Evolutionary conservation across 2,329 filamentous ascomycete species (phyloP), one percentile per base, ranked within the genome.

Genomic region (Colletotrichum sp.): DNA sequence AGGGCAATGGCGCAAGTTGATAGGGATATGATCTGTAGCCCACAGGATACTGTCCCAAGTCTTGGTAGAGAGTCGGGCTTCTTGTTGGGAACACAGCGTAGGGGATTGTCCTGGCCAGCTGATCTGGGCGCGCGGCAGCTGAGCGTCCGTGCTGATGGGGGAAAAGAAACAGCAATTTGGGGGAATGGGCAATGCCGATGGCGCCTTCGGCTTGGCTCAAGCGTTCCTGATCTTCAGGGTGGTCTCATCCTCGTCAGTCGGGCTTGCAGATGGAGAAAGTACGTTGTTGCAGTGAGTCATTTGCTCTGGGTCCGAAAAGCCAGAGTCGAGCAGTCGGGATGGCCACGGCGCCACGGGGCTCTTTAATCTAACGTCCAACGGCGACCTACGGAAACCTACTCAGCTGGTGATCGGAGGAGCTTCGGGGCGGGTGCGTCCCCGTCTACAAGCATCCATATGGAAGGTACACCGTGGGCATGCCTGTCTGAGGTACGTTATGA

Each of bases 1-100:
- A 64, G 64, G 64, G 74, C 39, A 65, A 59, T 72, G 69, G 71
- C 74, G 70, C 64, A 74, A 74, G 44, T 69, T 74, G 70, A 73
- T 69, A 65, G 30, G 65, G 59, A 73, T 63, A 65, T 24, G 67
- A 67, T 26, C 67, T 63, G 18, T 49, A 49, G 39, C 18, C 39
- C 39, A n/a, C 39, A 52, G 44, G n/a, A 21, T 52, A 21, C 44
- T 52, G n/a, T 49, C 44, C 44, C n/a, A 21, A 52, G n/a, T 52
- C n/a, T 52, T 52, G 44, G 44, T 21, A 68, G 39, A 64, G 62
- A 60, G 68, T 32, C 39, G 34, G 55, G 44, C 34, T 52, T 52
- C n/a, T 52, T 21, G 44, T 21, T 52, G 28, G 65, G 68, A 28
- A 70, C 34, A 62, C 49, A 13, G 49, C 34, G 21, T 26, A 57